These are phyloP conservation scores for Lactifluus subvellereus DNA, from an alignment of 768 basidiomycete species.

Conservation along the genomic window DNA sequence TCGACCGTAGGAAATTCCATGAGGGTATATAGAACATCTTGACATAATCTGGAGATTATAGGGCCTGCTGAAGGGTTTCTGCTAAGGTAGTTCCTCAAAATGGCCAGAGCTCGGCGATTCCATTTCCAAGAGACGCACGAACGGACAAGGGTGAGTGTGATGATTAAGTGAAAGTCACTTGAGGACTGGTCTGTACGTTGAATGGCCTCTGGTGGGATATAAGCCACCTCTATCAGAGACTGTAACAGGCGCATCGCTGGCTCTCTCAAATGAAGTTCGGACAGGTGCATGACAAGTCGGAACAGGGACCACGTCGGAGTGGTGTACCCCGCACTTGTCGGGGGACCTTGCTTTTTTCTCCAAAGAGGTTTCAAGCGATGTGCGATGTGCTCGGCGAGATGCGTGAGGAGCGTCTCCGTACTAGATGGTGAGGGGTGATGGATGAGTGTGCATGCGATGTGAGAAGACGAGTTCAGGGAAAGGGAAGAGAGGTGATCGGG, in stretches of 20 bases:
- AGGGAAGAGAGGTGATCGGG: slow-evolving; percentile 29
- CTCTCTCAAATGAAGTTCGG: slow-evolving; percentile 32
- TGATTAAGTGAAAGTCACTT: slow-evolving; percentile 41
- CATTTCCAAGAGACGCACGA: slow-evolving; percentile 53
- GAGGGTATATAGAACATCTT: slow-evolving; percentile 35
- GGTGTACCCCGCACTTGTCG: not conserved
- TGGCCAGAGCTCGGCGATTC: slow-evolving; percentile 37
- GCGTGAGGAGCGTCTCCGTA: not conserved
- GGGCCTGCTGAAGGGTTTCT: slow-evolving; percentile 26
- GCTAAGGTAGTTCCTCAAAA: slow-evolving; percentile 34
- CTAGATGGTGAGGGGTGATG: slow-evolving; percentile 34
- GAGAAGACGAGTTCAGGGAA: slow-evolving; percentile 29
- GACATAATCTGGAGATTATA: slow-evolving; percentile 33
- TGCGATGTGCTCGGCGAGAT: slow-evolving; percentile 2
- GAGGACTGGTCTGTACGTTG: slow-evolving; percentile 34
- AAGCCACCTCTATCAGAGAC: slow-evolving; percentile 38
- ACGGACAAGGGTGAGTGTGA: slow-evolving; percentile 44
- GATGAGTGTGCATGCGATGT: slow-evolving; percentile 30
- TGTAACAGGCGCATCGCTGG: slow-evolving; percentile 46
- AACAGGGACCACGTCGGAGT: slow-evolving; percentile 38
- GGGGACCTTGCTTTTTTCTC: not conserved
- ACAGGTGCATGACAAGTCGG: slow-evolving; percentile 38
- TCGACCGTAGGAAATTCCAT: slow-evolving; percentile 19
- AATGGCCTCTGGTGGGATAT: slow-evolving; percentile 45
- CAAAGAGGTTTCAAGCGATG: slow-evolving; percentile 1